Evolutionary conservation across 2,329 filamentous ascomycete species (phyloP).

Genomic region (Clarireedia monteithiana): DNA sequence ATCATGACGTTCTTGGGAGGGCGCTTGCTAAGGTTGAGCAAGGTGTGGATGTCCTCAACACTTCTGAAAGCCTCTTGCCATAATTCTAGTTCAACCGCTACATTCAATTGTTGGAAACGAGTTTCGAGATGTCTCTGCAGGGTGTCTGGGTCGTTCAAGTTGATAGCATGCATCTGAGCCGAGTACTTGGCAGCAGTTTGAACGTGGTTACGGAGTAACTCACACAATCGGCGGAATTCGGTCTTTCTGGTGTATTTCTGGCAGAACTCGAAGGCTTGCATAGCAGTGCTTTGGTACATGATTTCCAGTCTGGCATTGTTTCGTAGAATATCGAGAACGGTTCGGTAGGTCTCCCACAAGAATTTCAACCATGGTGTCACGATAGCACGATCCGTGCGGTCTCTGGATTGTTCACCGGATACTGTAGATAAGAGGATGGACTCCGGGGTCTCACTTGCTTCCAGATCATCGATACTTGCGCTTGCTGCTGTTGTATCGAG

Average conservation of each 20-base stretch:
- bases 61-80: constrained; percentile 99
- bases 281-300: constrained; percentile 96
- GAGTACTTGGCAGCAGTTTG: constrained; percentile 99
- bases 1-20: constrained; percentile 99
- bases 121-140: constrained; percentile 96
- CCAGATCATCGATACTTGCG: constrained; percentile 83
- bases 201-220: constrained; percentile 95
- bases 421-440: constrained; percentile 97
- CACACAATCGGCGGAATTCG: constrained; percentile 96
- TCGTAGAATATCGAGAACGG: constrained; percentile 94
- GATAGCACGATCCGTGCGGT: constrained; percentile 95
- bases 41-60: constrained; percentile 96
- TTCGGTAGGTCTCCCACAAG: constrained; percentile 98
- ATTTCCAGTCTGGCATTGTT: constrained; percentile 97
- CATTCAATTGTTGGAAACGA: constrained; percentile 96
- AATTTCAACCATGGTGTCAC: constrained; percentile 99
- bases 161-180: constrained; percentile 98
- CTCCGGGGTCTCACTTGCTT: constrained; percentile 95
- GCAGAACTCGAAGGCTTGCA: constrained; percentile 98
- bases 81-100: constrained; percentile 92
- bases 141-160: constrained; percentile 94
- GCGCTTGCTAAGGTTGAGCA: constrained; percentile 95
- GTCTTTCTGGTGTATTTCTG: constrained; percentile 98
- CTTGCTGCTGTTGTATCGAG: constrained; percentile 68
- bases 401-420: constrained; percentile 93